Base-by-base conservation (phyloP, 495 filamentous ascomycete species). In the Xylaria palmicola region DNA sequence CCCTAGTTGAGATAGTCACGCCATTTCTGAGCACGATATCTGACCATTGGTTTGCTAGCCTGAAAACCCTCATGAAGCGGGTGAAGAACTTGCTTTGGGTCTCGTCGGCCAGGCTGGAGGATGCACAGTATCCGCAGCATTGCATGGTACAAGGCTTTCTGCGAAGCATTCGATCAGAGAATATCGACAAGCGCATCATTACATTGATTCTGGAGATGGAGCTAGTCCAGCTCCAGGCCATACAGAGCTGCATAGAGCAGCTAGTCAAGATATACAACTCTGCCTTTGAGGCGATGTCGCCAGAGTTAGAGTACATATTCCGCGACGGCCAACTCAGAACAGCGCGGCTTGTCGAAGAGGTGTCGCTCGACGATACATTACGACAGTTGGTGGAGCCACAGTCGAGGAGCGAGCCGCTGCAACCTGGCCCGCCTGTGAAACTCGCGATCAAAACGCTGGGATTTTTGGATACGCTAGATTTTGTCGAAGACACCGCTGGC, bases 1-100 rank as follows among this genome's bases (percentile, higher is more conserved):
- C 67, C 56, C 61, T 86, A 37, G 57, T 72, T 8, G 83, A 85
- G 29, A 65, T 80, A 9, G 74, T 80, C 62, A 67, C 69, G 6
- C 72, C 77, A 0, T 64, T 78, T 3, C 76, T 86, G 6, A 59
- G 74, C n/a, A 57, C 62, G 5, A 66, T 83, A n/a, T 70, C 68
- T 2, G 45, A 63, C 7, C 52, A 68, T 1, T 68, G 62, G 6
- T 72, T 75, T 41, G 37, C 68, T 10, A 55, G 56, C 13, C 49
- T 82, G 13, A 58, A 77, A 53, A 41, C 64, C 6, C 49, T 84
- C 0, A 69, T 82, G n/a, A 66, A 66, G 27, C 47, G n/a, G 4
- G 52, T 57, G 0, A 47, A 56, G 7, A 70, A 68, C 7, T 41
- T 77, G 6, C n/a, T 77, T 10, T 76, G 74, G 74, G 65, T 71